A percentile compares a stretch with the other conserved stretches of the same genome.
Conservation (phyloP, 2,329 filamentous ascomycete species). For the Tolypocladium pustulatum region DNA sequence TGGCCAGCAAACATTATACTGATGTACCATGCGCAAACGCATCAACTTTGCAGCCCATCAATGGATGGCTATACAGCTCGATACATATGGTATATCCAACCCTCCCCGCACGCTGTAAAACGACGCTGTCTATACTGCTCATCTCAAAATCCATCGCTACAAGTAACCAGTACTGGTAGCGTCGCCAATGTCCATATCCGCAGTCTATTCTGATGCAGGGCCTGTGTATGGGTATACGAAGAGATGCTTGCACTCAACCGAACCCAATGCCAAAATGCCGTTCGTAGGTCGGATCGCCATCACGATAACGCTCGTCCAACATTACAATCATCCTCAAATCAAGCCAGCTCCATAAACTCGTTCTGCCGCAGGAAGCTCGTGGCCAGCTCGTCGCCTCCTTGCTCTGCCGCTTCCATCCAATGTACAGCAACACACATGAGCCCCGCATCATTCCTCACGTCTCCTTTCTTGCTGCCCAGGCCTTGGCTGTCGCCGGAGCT, state of each 20-base stretch:
- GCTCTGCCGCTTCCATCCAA: constrained; percentile 89
- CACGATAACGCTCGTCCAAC: not conserved
- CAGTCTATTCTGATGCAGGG: not conserved
- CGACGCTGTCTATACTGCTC: not conserved
- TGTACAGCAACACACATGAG: constrained; percentile 92
- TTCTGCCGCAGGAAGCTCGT: constrained; percentile 70
- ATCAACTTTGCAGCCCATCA: not conserved
- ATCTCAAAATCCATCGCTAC: not conserved
- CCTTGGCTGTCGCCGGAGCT: constrained; percentile 11
- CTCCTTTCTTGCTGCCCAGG: constrained; percentile 25
- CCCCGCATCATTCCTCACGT: constrained; percentile 65
- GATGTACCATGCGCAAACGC: not conserved
- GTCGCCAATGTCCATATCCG: not conserved
- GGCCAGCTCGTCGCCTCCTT: constrained; percentile 78
- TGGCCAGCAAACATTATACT: too few species aligned
- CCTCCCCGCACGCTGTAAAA: not conserved
- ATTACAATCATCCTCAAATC: constrained; percentile 1
- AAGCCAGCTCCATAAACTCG: constrained; percentile 26
- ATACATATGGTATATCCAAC: not conserved
- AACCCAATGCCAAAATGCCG: not conserved
- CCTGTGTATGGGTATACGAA: not conserved
- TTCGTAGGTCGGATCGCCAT: not conserved
- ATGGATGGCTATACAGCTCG: not conserved
- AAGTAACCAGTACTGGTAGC: not conserved
- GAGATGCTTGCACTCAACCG: not conserved